Percentiles rank a stretch among this genome's conserved stretches.
These are phyloP conservation scores for Tillandsia fasciculata DNA, from an alignment of 176 grass and related monocot genomes.

Conservation along the genomic window DNA sequence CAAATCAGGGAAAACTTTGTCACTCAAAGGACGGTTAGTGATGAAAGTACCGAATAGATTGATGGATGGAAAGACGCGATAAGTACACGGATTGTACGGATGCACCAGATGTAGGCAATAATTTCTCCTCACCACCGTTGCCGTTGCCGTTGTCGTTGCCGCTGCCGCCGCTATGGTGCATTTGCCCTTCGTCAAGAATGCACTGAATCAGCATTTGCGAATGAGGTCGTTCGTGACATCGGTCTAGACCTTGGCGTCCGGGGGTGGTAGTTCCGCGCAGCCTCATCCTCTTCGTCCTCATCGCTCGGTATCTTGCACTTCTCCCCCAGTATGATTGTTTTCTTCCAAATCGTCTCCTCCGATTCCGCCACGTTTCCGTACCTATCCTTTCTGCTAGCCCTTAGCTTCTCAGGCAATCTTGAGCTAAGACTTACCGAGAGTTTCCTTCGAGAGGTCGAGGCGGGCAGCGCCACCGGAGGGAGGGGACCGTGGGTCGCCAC, in stretches of 20 bases:
- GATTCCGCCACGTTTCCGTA: slow-evolving; percentile 30
- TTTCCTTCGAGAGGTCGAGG: slow-evolving; percentile 28
- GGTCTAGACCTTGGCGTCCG: background rate
- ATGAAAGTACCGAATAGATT: too few relatives aligned
- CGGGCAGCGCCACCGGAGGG: slow-evolving; percentile 16
- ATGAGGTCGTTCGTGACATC: background rate
- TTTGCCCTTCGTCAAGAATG: background rate
- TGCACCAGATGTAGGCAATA: too few relatives aligned
- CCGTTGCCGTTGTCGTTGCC: too few relatives aligned
- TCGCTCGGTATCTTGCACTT: background rate
- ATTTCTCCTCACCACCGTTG: too few relatives aligned
- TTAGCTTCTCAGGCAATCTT: slow-evolving; percentile 63
- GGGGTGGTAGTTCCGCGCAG: background rate
- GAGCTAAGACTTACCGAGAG: slow-evolving; percentile 48
- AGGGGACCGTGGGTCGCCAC: slow-evolving; percentile 70
- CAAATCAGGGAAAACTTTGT: too few relatives aligned
- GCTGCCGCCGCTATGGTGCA: too few relatives aligned
- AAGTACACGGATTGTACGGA: too few relatives aligned
- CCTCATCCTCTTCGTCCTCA: background rate
- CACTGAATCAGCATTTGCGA: background rate
- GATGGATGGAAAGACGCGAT: too few relatives aligned
- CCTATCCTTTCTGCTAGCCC: slow-evolving; percentile 48
- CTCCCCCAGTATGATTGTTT: background rate
- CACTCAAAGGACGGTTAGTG: too few relatives aligned
- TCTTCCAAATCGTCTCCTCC: slow-evolving; percentile 37